A percentile compares a stretch with the other conserved stretches of the same genome.
phyloP scores from a whole-genome alignment of 352 stramenopile genomes.

The Globisporangium acanthophoron region DNA sequence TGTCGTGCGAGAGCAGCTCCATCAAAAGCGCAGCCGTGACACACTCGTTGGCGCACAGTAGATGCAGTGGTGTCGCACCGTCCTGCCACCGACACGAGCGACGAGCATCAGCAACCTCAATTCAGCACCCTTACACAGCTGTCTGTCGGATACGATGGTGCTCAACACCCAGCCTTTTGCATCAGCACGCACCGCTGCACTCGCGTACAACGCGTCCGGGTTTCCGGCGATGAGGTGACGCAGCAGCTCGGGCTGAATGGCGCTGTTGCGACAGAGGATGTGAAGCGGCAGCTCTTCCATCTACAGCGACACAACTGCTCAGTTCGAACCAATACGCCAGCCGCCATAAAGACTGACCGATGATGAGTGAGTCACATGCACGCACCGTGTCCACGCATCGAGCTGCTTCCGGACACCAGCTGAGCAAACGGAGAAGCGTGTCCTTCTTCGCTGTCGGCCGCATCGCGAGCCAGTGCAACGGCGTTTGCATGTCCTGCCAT shows the following conservation, averaged over 20 bases:
- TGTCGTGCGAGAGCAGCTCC: conserved; percentile 35
- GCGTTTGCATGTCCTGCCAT: conserved; percentile 29
- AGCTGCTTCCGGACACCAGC: conserved; percentile 23
- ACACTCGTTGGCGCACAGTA: conserved; percentile 43
- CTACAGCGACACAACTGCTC: conserved; percentile 10
- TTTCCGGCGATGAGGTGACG: conserved; percentile 21
- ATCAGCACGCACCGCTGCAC: conserved; percentile 21
- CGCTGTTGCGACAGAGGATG: conserved; percentile 40
- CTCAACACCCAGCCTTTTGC: neutral
- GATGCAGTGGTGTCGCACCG: conserved; percentile 36
- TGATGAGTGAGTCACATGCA: neutral
- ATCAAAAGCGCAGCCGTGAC: conserved; percentile 33
- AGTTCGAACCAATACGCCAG: neutral
- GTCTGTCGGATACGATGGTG: neutral
- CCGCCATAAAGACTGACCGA: neutral
- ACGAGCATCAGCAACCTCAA: neutral
- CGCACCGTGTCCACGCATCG: conserved; percentile 31
- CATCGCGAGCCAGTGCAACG: conserved; percentile 39
- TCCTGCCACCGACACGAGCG: conserved; percentile 16
- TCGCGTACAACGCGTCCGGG: conserved; percentile 22
- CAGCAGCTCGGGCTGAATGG: conserved; percentile 24
- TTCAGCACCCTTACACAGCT: neutral
- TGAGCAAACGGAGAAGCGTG: conserved; percentile 32
- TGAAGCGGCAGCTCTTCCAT: conserved; percentile 55
- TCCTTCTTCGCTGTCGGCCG: conserved; percentile 21